These are phyloP conservation scores for Strigomonas culicis DNA, from an alignment of 208 protist genomes.

Conservation along the genomic window DNA sequence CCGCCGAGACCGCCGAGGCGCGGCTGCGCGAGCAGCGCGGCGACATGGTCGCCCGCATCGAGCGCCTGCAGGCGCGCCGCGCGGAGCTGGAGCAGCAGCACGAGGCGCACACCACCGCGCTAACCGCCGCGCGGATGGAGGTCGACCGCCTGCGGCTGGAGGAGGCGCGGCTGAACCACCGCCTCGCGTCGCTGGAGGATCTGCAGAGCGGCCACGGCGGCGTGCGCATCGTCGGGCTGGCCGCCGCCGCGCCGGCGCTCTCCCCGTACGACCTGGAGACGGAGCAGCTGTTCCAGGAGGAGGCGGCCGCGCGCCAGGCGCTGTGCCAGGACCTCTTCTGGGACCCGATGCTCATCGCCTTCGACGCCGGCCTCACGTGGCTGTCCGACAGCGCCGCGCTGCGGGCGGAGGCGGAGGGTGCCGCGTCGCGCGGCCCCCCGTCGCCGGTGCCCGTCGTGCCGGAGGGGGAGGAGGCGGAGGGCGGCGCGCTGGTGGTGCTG, in stretches of 20 bases:
- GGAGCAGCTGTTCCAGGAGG: conserved; percentile 27
- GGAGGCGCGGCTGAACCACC: conserved; percentile 41
- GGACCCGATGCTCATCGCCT: conserved; percentile 80
- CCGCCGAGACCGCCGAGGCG: conserved; percentile 31
- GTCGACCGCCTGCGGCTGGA: conserved; percentile 58
- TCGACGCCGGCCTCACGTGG: conserved; percentile 86
- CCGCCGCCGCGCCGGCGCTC: conserved; percentile 10
- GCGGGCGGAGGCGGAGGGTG: conserved; percentile 6
- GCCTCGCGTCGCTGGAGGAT: conserved; percentile 28
- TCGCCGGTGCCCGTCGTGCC: conserved; percentile 1
- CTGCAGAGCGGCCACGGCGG: conserved; percentile 28
- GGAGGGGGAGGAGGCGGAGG: not conserved
- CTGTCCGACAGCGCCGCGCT: conserved; percentile 40
- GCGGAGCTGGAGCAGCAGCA: conserved; percentile 20
- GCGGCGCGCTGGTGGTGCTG: conserved; percentile 13
- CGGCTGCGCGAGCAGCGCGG: conserved; percentile 34
- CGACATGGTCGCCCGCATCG: conserved; percentile 29
- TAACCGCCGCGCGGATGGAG: conserved; percentile 36
- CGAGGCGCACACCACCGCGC: conserved; percentile 20
- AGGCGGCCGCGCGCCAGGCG: conserved; percentile 45
- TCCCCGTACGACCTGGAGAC: conserved; percentile 38
- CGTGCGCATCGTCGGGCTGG: conserved; percentile 16
- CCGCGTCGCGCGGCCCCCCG: conserved; percentile 9
- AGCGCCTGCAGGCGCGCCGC: conserved; percentile 20
- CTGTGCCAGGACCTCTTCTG: conserved; percentile 70